Percentiles rank a stretch among this genome's conserved stretches.
These are phyloP conservation scores for Lentinula sp. DNA, from an alignment of 768 basidiomycete species.

Conservation along the genomic window DNA sequence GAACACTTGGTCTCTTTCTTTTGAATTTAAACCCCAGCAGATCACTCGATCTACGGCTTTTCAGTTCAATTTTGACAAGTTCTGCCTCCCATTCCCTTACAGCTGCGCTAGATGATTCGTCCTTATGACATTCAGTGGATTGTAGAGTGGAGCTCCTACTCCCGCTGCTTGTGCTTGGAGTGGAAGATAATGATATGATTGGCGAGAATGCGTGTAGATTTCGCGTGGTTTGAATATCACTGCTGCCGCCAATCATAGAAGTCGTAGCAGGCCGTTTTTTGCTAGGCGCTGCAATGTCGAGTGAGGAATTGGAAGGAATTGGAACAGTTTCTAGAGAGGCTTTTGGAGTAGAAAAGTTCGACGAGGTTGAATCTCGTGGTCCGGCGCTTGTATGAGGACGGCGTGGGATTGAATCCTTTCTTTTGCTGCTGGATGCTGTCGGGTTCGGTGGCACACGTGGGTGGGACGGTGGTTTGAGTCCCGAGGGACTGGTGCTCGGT, in stretches of 20 bases:
- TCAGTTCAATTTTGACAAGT: constrained; percentile 61
- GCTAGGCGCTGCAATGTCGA: neutral
- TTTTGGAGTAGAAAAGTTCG: constrained; percentile 17
- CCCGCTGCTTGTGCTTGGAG: neutral
- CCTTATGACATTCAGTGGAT: neutral
- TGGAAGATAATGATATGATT: neutral
- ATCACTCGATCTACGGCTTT: constrained; percentile 47
- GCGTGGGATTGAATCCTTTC: constrained; percentile 26
- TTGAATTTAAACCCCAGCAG: constrained; percentile 39
- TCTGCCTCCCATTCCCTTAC: constrained; percentile 77
- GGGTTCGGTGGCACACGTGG: neutral
- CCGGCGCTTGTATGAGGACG: constrained; percentile 76
- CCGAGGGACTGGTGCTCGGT: neutral
- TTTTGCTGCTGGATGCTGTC: constrained; percentile 11
- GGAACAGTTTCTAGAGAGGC: constrained; percentile 7
- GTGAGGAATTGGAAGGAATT: neutral
- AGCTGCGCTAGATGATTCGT: neutral
- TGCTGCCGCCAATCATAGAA: neutral
- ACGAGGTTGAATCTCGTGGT: constrained; percentile 46
- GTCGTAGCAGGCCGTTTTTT: neutral
- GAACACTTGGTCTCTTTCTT: constrained; percentile 11
- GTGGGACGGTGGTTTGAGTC: neutral
- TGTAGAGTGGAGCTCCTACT: neutral
- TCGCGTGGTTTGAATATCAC: neutral
- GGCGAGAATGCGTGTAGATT: constrained; percentile 2